phyloP scores from a whole-genome alignment of 1,284 basidiomycete genomes.

The Fomitopsis pinicola region DNA sequence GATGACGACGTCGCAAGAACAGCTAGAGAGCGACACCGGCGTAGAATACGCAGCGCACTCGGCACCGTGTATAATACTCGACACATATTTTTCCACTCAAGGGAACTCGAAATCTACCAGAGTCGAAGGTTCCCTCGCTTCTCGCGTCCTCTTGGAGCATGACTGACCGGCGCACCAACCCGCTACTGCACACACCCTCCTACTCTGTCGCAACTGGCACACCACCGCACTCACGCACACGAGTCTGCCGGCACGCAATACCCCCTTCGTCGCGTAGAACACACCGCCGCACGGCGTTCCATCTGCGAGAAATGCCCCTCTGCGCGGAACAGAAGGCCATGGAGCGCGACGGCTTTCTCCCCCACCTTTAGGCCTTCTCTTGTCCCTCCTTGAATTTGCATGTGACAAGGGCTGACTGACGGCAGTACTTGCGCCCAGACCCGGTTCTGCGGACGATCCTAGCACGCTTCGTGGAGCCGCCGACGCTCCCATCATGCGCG shows the following conservation, averaged over 20 bases:
- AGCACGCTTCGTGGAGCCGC: not conserved
- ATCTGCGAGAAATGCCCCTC: not conserved
- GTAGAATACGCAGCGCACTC: too few relatives aligned
- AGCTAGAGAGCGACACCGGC: too few relatives aligned
- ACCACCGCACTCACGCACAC: not conserved
- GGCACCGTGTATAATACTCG: too few relatives aligned
- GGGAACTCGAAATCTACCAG: too few relatives aligned
- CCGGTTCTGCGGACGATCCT: not conserved
- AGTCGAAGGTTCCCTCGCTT: too few relatives aligned
- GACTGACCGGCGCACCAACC: too few relatives aligned
- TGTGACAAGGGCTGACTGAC: not conserved
- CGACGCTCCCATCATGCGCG: not conserved
- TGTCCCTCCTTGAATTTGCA: too few relatives aligned
- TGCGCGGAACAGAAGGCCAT: not conserved
- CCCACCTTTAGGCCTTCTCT: not conserved
- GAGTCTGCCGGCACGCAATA: not conserved
- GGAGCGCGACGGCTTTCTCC: not conserved
- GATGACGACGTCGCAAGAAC: too few relatives aligned
- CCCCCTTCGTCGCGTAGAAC: not conserved
- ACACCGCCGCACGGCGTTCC: not conserved
- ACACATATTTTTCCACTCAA: too few relatives aligned
- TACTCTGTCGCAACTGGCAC: too few relatives aligned
- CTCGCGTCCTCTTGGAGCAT: too few relatives aligned
- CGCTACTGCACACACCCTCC: too few relatives aligned
- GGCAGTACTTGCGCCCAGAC: not conserved